Conservation (phyloP, 1,284 basidiomycete genomes). For the Irpex sp. region DNA sequence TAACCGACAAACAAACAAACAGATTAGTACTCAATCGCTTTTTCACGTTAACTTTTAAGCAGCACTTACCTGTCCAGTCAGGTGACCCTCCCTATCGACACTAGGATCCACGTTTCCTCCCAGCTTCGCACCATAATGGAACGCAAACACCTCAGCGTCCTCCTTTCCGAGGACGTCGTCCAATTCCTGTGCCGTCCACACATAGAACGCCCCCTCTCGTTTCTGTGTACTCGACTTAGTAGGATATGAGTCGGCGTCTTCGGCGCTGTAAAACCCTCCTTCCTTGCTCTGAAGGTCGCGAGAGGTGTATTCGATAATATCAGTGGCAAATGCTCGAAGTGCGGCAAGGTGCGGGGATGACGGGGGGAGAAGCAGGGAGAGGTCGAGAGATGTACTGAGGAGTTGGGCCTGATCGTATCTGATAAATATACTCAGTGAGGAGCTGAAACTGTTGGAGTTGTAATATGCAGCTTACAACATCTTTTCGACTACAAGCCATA, state of each 20-base stretch:
- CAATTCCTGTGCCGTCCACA: conserved; percentile 35
- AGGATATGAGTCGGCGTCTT: conserved; percentile 41
- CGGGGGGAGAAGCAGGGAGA: conserved; percentile 23
- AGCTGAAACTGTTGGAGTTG: background rate
- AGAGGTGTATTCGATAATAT: conserved; percentile 35
- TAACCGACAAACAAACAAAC: background rate
- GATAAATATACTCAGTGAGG: no score
- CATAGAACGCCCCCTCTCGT: conserved; percentile 43
- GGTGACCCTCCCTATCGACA: conserved; percentile 38
- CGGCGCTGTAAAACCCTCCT: conserved; percentile 39
- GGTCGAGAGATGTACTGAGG: conserved; percentile 21
- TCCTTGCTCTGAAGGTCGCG: conserved; percentile 31
- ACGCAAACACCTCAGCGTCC: conserved; percentile 28
- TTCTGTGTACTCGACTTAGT: conserved; percentile 24
- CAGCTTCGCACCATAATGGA: conserved; percentile 33
- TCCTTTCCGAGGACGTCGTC: conserved; percentile 28
- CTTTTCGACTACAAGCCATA: conserved; percentile 33
- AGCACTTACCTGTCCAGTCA: conserved; percentile 25
- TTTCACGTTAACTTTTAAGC: no score
- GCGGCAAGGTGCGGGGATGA: conserved; percentile 23
- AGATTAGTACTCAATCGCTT: no score
- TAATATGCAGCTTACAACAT: conserved; percentile 30
- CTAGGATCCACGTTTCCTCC: conserved; percentile 38
- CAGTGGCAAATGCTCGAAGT: conserved; percentile 20
- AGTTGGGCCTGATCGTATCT: conserved; percentile 41